Base-by-base conservation (phyloP, 768 basidiomycete species). In the Gyrodon lividus region DNA sequence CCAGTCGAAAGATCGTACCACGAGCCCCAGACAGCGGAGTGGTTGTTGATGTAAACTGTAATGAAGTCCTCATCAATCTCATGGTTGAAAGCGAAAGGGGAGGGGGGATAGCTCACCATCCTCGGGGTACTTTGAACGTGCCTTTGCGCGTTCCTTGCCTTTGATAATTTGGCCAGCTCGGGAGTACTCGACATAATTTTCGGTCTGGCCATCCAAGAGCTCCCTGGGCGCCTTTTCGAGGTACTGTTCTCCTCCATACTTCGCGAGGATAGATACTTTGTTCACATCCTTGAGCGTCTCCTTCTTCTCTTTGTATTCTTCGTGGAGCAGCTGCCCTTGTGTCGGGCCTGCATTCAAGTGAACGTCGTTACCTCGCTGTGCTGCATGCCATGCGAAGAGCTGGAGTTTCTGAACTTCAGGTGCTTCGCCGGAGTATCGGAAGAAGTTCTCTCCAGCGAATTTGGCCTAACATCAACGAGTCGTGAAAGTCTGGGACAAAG, bases 401-500 rank as follows among this genome's bases (percentile, higher is more conserved):
- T 98, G 96, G 13, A 99, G 81, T 56, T 86, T 75, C 68, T 97
- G 92, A 12, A 98, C 87, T 50, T 93, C 89, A 17, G 85, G 79
- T n/a, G 94, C 89, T 70, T 97, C 95, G 43, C 97, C 97, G 20
- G 91, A 88, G 64, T 77, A 85, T 20, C 95, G 89, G 47, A 87
- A 77, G 71, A 98, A 99, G 73, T 98, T 98, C 71, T 99, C 97
- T 12, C 97, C 97, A 28, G 94, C 93, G 64, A 98, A 99, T 63
- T 77, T 77, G 6, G 92, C 84, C 92, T 94, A 52, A 5, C 42
- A 48, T 28, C 38, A 37, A 45, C 17, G 24, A 54, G 42, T 45
- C 45, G 39, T 55, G 26, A 44, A 12, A 48, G 42, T 46, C 14
- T 38, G 31, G 31, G 31, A 45, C 19, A 20, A 13, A 30, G 19